Evolutionary conservation across 1,284 basidiomycete genomes (phyloP).

Genomic region (Ganoderma lucidum): DNA sequence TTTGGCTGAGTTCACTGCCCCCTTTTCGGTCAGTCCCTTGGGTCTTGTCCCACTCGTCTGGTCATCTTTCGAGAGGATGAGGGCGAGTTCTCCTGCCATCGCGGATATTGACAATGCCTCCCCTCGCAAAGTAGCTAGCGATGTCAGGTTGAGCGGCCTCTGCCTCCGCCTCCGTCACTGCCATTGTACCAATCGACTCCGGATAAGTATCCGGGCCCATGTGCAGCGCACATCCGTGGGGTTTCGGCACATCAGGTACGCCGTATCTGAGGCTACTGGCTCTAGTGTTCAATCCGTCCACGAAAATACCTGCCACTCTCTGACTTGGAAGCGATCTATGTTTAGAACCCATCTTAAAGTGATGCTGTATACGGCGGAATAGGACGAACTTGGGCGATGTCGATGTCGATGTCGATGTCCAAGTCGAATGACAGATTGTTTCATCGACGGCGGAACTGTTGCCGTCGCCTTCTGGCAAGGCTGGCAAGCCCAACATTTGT

Average conservation of each 20-base stretch:
- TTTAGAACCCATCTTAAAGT: background rate
- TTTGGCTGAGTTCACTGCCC: background rate
- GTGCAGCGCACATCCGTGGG: background rate
- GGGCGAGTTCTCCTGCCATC: background rate
- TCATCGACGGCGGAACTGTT: background rate
- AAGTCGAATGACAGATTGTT: slow-evolving; percentile 3
- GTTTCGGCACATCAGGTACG: background rate
- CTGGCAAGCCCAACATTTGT: background rate
- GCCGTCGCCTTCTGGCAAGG: background rate
- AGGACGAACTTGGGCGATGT: background rate
- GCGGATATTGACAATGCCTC: background rate
- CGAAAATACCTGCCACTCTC: background rate
- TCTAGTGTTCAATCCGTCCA: background rate
- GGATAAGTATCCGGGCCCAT: background rate
- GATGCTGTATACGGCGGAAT: background rate
- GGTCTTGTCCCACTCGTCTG: background rate
- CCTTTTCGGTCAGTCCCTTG: background rate
- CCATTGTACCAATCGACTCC: background rate
- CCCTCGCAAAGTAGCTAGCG: background rate
- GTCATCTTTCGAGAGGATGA: background rate
- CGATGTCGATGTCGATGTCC: too few species aligned
- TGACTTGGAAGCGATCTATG: slow-evolving; percentile 2
- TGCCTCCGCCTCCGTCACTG: background rate
- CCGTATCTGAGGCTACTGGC: background rate
- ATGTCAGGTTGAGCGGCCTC: background rate